phyloP scores from a whole-genome alignment of 192 early-diverging fungal species.

The Backusella macrospora region DNA sequence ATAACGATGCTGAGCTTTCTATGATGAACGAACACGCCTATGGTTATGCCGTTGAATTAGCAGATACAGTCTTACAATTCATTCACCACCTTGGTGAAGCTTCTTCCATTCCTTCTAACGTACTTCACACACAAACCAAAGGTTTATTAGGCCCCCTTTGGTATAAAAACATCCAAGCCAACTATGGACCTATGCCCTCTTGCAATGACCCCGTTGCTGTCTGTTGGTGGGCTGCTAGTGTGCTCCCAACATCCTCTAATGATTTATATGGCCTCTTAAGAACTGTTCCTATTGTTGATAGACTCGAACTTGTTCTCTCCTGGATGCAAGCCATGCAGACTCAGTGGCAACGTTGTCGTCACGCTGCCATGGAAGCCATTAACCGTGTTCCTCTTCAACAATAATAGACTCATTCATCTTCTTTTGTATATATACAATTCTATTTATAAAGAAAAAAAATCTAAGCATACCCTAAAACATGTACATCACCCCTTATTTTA shows the following conservation, averaged over 20 bases:
- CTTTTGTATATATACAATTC: neutral
- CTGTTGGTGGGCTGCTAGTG: slow-evolving; percentile 20
- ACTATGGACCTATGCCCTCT: slow-evolving; percentile 19
- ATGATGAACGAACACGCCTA: slow-evolving; percentile 7
- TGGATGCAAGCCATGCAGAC: slow-evolving; percentile 1
- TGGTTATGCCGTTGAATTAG: slow-evolving; percentile 1
- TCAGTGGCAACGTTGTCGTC: slow-evolving; percentile 17
- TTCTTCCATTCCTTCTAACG: neutral
- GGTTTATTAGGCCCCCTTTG: slow-evolving; percentile 16
- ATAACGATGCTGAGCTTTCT: neutral
- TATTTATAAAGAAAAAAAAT: neutral
- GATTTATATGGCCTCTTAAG: slow-evolving; percentile 2
- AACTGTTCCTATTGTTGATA: slow-evolving; percentile 8
- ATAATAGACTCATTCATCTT: neutral
- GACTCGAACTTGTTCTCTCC: slow-evolving; percentile 18
- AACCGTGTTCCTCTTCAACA: neutral
- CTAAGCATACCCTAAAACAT: neutral
- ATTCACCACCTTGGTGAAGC: neutral
- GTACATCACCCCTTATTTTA: neutral
- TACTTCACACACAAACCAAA: neutral
- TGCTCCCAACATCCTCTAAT: neutral
- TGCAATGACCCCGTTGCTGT: neutral
- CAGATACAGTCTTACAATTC: neutral
- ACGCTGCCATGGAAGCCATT: slow-evolving; percentile 6
- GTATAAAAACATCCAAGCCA: slow-evolving; percentile 15